A percentile compares a stretch with the other conserved stretches of the same genome.
These are phyloP conservation scores for Bryoerythrophyllum caledonicum DNA, from an alignment of 225 moss, liverwort and hornwort genomes.

Conservation along the genomic window DNA sequence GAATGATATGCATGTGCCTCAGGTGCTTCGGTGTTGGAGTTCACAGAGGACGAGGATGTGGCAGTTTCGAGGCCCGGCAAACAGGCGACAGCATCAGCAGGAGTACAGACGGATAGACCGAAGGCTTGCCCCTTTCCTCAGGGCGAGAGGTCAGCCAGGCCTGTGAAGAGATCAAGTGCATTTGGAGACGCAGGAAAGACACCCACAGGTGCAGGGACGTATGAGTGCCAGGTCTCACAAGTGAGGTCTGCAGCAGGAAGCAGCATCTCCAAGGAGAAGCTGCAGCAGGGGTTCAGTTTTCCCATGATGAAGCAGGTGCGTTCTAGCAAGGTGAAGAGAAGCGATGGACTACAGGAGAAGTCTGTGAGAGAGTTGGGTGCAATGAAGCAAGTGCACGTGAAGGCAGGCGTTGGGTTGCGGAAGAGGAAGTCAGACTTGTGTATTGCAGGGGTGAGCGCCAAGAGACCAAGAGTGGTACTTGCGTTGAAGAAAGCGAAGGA, in stretches of 20 bases:
- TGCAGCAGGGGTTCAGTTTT: constrained; percentile 27
- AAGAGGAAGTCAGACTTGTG: constrained; percentile 56
- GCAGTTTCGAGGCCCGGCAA: constrained; percentile 36
- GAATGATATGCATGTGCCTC: constrained; percentile 48
- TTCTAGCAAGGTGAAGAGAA: constrained; percentile 40
- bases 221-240: constrained; percentile 34
- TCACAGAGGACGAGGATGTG: constrained; percentile 55
- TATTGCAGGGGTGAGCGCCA: constrained; percentile 28
- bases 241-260: constrained; percentile 39
- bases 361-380: constrained; percentile 9
- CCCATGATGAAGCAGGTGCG: constrained; percentile 52
- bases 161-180: constrained; percentile 19
- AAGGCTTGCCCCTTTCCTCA: constrained; percentile 47
- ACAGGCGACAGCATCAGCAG: constrained; percentile 24
- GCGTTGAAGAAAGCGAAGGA: constrained; percentile 51
- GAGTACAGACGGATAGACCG: constrained; percentile 19
- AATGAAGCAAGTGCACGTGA: constrained; percentile 22
- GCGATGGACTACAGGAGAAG: constrained; percentile 21
- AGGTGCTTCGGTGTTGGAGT: constrained; percentile 46
- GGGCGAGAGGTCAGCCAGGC: constrained; percentile 57
- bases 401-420: constrained; percentile 32
- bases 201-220: constrained; percentile 5
- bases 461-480: constrained; percentile 35
- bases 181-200: constrained; percentile 34
- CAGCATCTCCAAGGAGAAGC: constrained; percentile 39